Evolutionary conservation across 139 green algal genomes (phyloP).

Genomic region (Chlamydomonas applanata): DNA sequence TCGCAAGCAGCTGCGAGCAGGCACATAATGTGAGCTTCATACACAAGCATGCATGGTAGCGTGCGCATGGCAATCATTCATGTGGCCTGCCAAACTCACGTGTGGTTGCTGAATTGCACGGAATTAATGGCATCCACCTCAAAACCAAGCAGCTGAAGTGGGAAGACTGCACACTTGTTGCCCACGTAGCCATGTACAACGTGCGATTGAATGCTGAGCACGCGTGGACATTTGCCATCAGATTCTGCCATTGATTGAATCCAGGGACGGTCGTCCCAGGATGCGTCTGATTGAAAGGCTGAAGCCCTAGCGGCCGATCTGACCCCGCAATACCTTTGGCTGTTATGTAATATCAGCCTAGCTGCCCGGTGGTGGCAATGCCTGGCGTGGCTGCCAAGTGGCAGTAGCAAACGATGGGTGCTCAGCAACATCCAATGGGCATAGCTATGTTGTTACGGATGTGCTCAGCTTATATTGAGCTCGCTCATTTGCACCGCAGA

Average conservation of each 20-base stretch:
- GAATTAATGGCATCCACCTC: constrained; percentile 84
- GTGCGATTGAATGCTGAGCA: constrained; percentile 83
- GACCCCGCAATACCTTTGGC: neutral
- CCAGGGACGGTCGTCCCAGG: no score
- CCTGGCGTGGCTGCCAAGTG: no score
- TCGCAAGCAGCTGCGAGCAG: neutral
- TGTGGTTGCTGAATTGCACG: constrained; percentile 90
- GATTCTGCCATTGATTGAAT: neutral
- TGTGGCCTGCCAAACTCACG: constrained; percentile 44
- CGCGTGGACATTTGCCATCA: constrained; percentile 18
- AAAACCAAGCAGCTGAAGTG: constrained; percentile 88
- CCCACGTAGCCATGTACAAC: constrained; percentile 91
- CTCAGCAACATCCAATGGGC: no score
- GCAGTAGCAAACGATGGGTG: no score
- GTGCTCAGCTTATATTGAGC: no score
- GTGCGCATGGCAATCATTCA: no score
- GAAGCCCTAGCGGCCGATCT: no score
- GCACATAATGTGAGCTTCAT: no score
- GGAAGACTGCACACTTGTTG: constrained; percentile 87
- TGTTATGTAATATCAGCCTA: neutral
- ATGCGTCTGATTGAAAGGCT: neutral
- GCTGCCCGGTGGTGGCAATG: neutral
- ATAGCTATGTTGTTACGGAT: no score
- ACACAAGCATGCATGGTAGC: no score
- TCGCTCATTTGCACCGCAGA: no score